Conservation (phyloP, 2,329 filamentous ascomycete species). For the Hymenoscyphus fraxineus region DNA sequence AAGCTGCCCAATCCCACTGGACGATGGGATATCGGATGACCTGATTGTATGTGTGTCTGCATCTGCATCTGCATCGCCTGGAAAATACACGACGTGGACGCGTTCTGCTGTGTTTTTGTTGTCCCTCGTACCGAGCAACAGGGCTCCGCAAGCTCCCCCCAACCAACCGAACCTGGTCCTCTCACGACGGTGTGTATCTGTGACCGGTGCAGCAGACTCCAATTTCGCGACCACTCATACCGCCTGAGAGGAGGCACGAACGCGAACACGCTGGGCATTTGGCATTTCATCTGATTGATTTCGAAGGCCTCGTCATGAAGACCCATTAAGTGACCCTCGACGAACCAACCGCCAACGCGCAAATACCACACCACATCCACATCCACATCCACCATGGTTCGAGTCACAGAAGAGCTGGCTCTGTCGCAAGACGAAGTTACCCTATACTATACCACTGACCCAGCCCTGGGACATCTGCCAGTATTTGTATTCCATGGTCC, state of each 20-base stretch:
- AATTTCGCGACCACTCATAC: conserved; percentile 9
- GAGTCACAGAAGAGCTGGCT: conserved; percentile 71
- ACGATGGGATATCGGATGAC: not conserved
- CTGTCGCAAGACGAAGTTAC: conserved; percentile 77
- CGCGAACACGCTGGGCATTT: conserved; percentile 4
- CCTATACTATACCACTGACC: conserved; percentile 86
- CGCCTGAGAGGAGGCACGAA: conserved; percentile 1
- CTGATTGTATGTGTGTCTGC: conserved; percentile 17
- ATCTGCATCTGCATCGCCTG: conserved; percentile 10
- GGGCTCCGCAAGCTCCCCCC: conserved; percentile 1
- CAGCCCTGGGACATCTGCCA: conserved; percentile 73
- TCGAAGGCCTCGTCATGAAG: conserved; percentile 25
- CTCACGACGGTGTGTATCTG: not conserved
- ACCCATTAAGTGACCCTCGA: conserved; percentile 28
- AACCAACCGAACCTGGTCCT: not conserved
- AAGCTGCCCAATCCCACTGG: not conserved
- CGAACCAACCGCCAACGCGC: conserved; percentile 15
- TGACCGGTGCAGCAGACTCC: conserved; percentile 8
- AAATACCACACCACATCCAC: not conserved
- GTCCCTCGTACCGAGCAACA: conserved; percentile 4
- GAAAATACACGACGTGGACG: conserved; percentile 6
- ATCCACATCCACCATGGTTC: conserved; percentile 62
- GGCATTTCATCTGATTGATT: conserved; percentile 8
- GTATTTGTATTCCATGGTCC: conserved; percentile 90
- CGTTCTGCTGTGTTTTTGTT: conserved; percentile 7